A percentile compares a stretch with the other conserved stretches of the same genome.
Conservation (phyloP, 1,139 yeast species). For the Yamadazyma buinensis region DNA sequence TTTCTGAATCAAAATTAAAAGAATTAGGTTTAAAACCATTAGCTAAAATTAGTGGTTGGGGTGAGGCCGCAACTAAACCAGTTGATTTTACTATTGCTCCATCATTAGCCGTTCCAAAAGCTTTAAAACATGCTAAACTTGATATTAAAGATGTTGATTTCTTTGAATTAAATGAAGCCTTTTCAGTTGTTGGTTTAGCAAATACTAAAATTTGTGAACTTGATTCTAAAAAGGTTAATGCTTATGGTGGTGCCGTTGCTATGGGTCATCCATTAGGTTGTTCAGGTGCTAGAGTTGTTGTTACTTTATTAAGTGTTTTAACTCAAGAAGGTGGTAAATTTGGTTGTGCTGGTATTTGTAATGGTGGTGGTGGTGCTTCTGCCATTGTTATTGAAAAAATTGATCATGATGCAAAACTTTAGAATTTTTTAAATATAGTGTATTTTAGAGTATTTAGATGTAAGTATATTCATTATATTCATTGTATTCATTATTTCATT, state of each 20-base stretch:
- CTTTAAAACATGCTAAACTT: conserved; percentile 80
- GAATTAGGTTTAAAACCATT: conserved; percentile 85
- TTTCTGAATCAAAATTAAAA: conserved; percentile 74
- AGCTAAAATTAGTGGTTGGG: conserved; percentile 90
- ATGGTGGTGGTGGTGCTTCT: conserved; percentile 99
- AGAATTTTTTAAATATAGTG: no score
- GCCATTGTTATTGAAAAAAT: conserved; percentile 27
- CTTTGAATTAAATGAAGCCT: conserved; percentile 95
- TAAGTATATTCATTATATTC: no score
- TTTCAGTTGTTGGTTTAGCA: conserved; percentile 92
- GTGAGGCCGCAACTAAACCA: conserved; percentile 96
- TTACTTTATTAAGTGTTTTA: conserved; percentile 75
- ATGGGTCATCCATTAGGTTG: conserved; percentile 97
- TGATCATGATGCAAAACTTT: conserved; percentile 25
- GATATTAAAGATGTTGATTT: conserved; percentile 58
- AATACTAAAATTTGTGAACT: conserved; percentile 72
- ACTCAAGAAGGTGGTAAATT: conserved; percentile 79
- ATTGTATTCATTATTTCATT: no score
- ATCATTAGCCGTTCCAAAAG: conserved; percentile 90
- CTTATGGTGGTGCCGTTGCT: conserved; percentile 98
- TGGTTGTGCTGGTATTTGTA: conserved; percentile 95
- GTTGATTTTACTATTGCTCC: conserved; percentile 95
- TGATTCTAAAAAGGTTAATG: conserved; percentile 71
- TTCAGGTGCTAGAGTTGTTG: conserved; percentile 93
- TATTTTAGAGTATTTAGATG: not conserved